Conservation (phyloP, 116 monocot species). For the Trichopus zeylanicus region DNA sequence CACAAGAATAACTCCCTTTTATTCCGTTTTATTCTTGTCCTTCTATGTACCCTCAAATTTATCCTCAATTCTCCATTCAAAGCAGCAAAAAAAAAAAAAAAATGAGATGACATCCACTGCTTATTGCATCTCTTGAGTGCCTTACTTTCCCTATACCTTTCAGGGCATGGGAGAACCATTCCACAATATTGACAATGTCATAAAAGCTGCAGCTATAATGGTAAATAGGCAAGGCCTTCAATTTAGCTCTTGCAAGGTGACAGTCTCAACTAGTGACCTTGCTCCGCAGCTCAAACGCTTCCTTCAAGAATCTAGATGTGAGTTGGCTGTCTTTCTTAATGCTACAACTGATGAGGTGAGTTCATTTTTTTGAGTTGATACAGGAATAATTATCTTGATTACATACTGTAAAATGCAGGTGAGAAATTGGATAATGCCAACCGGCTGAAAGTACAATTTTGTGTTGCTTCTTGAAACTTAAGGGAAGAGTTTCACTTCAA, state of each 20-base stretch:
- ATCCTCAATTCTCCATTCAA: too few species aligned
- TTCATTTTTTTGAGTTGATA: not conserved
- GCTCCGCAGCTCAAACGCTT: slow-evolving; percentile 89
- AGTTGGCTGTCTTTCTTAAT: slow-evolving; percentile 92
- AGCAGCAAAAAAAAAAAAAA: too few species aligned
- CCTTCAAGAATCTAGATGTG: slow-evolving; percentile 67
- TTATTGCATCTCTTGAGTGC: not conserved
- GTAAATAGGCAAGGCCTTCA: slow-evolving; percentile 90
- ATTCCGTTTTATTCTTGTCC: too few species aligned
- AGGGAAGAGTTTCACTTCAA: slow-evolving; percentile 61
- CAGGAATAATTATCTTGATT: not conserved
- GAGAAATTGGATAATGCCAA: slow-evolving; percentile 95
- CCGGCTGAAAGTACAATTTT: slow-evolving; percentile 85
- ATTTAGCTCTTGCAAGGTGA: slow-evolving; percentile 90
- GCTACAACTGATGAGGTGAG: slow-evolving; percentile 94
- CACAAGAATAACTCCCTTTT: too few species aligned
- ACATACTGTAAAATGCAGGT: slow-evolving; percentile 40
- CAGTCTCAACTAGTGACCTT: slow-evolving; percentile 90
- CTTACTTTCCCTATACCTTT: not conserved
- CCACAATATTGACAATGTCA: slow-evolving; percentile 88
- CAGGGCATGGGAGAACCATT: slow-evolving; percentile 97
- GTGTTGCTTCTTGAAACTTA: slow-evolving; percentile 68
- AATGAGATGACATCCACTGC: too few species aligned
- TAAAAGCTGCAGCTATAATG: slow-evolving; percentile 80
- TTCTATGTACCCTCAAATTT: too few species aligned